Evolutionary conservation across 805 yeast species (phyloP).

Genomic region (Starmerella riodocensis): DNA sequence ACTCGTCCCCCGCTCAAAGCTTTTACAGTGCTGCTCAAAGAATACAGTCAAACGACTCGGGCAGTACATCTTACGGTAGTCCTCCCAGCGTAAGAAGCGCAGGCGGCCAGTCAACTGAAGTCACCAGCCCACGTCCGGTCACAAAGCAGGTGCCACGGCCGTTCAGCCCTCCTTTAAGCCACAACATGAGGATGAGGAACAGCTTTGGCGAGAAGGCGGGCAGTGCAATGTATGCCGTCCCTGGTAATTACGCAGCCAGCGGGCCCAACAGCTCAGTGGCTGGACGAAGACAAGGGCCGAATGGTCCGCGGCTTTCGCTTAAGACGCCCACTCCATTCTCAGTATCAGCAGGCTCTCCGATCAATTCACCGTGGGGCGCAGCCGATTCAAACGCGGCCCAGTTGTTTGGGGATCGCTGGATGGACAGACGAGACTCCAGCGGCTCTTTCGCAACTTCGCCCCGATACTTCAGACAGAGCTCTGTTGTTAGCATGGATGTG

Average conservation of each 20-base stretch:
- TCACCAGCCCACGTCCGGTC: neutral
- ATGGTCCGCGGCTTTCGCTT: neutral
- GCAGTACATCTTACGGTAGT: too few relatives aligned
- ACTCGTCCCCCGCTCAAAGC: too few relatives aligned
- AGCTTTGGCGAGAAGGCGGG: neutral
- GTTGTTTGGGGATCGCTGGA: slow-evolving; percentile 15
- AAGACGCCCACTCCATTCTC: neutral
- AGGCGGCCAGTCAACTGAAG: neutral
- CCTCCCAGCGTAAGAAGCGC: too few relatives aligned
- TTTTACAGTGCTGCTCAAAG: too few relatives aligned
- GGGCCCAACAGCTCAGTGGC: too few relatives aligned
- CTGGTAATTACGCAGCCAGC: too few relatives aligned
- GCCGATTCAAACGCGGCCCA: slow-evolving; percentile 1
- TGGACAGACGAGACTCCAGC: slow-evolving; percentile 13
- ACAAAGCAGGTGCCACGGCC: too few relatives aligned
- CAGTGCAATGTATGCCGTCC: too few relatives aligned
- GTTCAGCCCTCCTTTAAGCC: slow-evolving; percentile 1
- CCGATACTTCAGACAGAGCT: slow-evolving; percentile 22
- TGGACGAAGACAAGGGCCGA: too few relatives aligned
- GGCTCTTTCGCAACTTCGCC: slow-evolving; percentile 6
- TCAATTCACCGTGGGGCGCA: slow-evolving; percentile 1
- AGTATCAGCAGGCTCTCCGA: slow-evolving; percentile 4
- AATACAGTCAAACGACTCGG: too few relatives aligned
- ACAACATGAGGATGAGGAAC: neutral
- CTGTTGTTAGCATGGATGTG: slow-evolving; percentile 21